A percentile compares a stretch with the other conserved stretches of the same genome.
Conservation (phyloP, 129 eudicot species). For the Logfia minima region DNA sequence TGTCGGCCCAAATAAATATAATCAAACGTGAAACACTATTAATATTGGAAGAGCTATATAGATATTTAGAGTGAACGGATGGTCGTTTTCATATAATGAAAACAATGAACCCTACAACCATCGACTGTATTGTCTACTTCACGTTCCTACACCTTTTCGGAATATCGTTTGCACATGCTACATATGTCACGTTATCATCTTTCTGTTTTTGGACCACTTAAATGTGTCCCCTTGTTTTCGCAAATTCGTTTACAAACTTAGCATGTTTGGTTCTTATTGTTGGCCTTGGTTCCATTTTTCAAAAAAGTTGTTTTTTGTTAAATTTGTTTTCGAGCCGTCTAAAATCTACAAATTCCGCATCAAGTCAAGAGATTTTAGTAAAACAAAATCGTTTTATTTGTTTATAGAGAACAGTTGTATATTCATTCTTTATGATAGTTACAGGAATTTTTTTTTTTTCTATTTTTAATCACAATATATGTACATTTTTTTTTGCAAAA, state of each 20-base stretch:
- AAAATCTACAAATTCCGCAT: too few species aligned
- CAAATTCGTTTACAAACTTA: background rate
- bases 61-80: background rate
- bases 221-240: background rate
- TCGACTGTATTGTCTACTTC: slow-evolving; percentile 19
- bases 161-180: slow-evolving; percentile 1
- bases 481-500: too few species aligned
- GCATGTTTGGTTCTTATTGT: background rate
- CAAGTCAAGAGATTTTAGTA: too few species aligned
- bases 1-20: background rate
- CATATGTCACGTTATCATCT: slow-evolving; percentile 13
- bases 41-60: background rate
- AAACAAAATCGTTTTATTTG: too few species aligned
- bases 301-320: too few species aligned
- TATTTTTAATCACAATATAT: too few species aligned
- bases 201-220: slow-evolving; percentile 29
- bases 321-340: too few species aligned
- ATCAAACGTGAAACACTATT: background rate
- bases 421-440: too few species aligned
- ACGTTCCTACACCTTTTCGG: background rate
- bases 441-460: too few species aligned
- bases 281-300: background rate
- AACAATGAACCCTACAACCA: slow-evolving; percentile 16
- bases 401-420: too few species aligned
- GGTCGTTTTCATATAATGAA: slow-evolving; percentile 31